Evolutionary conservation across 768 basidiomycete species (phyloP).

Genomic region (Trametes cingulata): DNA sequence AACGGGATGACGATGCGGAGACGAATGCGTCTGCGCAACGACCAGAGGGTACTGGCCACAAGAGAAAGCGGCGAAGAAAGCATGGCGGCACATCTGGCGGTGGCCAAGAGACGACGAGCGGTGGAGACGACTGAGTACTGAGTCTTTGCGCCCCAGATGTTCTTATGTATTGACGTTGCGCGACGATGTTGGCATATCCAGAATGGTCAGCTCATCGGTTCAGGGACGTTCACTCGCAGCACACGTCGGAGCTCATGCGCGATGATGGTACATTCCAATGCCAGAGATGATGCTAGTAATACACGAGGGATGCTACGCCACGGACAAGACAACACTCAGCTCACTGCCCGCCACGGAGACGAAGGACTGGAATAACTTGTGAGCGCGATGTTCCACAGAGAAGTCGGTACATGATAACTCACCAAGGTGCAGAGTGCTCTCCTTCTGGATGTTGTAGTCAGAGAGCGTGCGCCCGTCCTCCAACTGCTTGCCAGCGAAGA

Average conservation of each 20-base stretch:
- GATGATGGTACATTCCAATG: conserved; percentile 5
- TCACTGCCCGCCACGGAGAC: conserved; percentile 70
- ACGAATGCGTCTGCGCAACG: conserved; percentile 1
- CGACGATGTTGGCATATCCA: too few relatives aligned
- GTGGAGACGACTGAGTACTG: neutral
- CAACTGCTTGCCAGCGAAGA: conserved; percentile 37
- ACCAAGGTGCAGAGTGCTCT: conserved; percentile 36
- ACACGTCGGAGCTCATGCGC: neutral
- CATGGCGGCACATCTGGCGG: neutral
- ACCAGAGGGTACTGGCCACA: conserved; percentile 24
- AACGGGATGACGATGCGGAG: conserved; percentile 27
- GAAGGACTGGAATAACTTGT: conserved; percentile 45
- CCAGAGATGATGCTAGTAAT: neutral
- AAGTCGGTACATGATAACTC: conserved; percentile 5
- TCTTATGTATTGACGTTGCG: too few relatives aligned
- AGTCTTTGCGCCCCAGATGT: neutral
- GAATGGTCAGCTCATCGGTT: too few relatives aligned
- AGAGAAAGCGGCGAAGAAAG: conserved; percentile 32
- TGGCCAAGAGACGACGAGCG: neutral
- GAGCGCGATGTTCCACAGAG: neutral
- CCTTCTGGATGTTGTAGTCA: conserved; percentile 41
- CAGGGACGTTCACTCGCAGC: too few relatives aligned
- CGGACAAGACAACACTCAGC: neutral
- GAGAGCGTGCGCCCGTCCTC: conserved; percentile 36
- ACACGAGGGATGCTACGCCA: conserved; percentile 1